A percentile compares a stretch with the other conserved stretches of the same genome.
phyloP scores from a whole-genome alignment of 495 filamentous ascomycete genomes.

The Lasiosphaeria hispida region DNA sequence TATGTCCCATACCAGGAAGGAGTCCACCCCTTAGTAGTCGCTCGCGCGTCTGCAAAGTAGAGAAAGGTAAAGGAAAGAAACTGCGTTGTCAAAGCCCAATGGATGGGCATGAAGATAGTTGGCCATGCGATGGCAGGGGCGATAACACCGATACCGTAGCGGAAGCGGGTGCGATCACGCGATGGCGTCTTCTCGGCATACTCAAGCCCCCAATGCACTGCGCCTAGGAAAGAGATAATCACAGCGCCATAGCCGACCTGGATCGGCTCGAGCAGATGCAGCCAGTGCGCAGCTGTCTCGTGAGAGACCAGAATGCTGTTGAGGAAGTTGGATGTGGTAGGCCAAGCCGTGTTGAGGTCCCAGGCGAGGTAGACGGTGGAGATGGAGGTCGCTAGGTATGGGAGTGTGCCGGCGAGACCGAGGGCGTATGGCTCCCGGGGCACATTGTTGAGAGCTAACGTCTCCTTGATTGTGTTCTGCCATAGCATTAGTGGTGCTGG shows the following conservation, averaged over 20 bases:
- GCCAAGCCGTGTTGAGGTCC: conserved; percentile 66
- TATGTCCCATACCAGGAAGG: conserved; percentile 91
- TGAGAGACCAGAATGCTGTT: conserved; percentile 58
- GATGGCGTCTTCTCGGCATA: conserved; percentile 50
- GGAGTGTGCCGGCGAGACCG: conserved; percentile 84
- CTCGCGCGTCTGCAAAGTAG: conserved; percentile 83
- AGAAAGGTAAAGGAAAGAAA: conserved; percentile 85
- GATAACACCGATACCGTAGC: conserved; percentile 80
- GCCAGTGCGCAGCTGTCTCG: conserved; percentile 67
- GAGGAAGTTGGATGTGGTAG: conserved; percentile 56
- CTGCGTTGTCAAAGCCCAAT: conserved; percentile 87
- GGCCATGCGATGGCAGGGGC: conserved; percentile 91
- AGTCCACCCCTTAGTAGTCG: conserved; percentile 74
- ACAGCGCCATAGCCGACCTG: conserved; percentile 93
- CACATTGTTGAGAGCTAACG: conserved; percentile 73
- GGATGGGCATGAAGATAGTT: conserved; percentile 78
- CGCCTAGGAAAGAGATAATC: conserved; percentile 93
- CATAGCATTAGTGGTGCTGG: background rate
- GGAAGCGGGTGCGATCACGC: conserved; percentile 41
- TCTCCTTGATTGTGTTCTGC: conserved; percentile 81
- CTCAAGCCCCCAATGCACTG: conserved; percentile 89
- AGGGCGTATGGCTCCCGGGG: conserved; percentile 78
- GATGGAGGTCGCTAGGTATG: conserved; percentile 84
- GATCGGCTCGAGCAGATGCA: conserved; percentile 82
- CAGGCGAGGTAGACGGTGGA: conserved; percentile 84